Evolutionary conservation across 345 rosid genomes (phyloP), one percentile per base, ranked within the genome.

Genomic region (Eucalyptus leucophloia): DNA sequence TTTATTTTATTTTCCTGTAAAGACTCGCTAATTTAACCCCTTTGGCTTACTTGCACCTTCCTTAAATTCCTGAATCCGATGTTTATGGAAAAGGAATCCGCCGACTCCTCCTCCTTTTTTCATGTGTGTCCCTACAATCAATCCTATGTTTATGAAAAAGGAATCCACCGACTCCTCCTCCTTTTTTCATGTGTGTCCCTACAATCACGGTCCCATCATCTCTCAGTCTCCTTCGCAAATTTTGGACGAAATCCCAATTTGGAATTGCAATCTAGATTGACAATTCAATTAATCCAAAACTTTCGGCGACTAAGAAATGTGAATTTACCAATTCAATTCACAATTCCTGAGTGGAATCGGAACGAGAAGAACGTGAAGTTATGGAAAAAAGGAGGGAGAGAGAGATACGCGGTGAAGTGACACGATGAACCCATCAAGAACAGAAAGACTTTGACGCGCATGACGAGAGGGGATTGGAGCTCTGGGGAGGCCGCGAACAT

Each of bases 231-330:
- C 6, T 56, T 56, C 14, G 0, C 1, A 56, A 56, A 56, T 10
- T 26, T 24, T 56, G 62, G 13, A 56, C 13, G 13, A 56, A 56
- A 56, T 56, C 28, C 7, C 62, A 23, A 5, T 56, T 10, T 56
- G 12, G 30, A 56, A 56, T 56, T 11, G 3, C 3, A 26, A 56
- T 23, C 0, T 24, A 0, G 7, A 24, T 56, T 10, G 30, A 23
- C 30, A 24, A 56, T 56, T 24, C 30, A 56, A 56, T 56, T 24
- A 56, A 24, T 56, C 30, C 62, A 56, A 56, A 56, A 56, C 30
- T 56, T 56, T 56, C 7, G 30, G 30, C 0, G 1, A 0, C 0
- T 1, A 56, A 23, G 1, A 56, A 1, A 56, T 24, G 62, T 24
- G 62, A 24, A 56, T 23, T 8, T 0, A 19, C 58, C 11, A 3